These are phyloP conservation scores for Boletales sp. DNA, from an alignment of 768 basidiomycete species.

Conservation along the genomic window DNA sequence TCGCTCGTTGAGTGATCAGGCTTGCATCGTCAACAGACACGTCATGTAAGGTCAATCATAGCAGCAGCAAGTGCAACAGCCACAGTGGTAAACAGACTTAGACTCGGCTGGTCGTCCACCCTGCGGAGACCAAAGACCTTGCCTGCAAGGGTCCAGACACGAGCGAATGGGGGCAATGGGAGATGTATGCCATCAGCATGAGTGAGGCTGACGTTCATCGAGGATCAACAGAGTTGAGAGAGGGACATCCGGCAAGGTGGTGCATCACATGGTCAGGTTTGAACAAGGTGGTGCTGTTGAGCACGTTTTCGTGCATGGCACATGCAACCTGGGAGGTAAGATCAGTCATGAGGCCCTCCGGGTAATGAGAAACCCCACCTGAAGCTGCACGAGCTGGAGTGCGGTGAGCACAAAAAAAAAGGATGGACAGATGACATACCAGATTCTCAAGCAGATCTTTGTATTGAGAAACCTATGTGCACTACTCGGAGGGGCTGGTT, in stretches of 20 bases:
- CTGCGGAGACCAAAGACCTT: too few relatives aligned
- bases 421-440: constrained; percentile 1
- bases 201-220: background rate
- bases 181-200: background rate
- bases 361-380: constrained; percentile 6
- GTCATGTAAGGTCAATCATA: too few relatives aligned
- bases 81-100: too few relatives aligned
- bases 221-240: constrained; percentile 1
- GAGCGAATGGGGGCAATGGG: too few relatives aligned
- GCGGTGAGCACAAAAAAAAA: background rate
- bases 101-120: too few relatives aligned
- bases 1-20: too few relatives aligned
- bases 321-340: constrained; percentile 13
- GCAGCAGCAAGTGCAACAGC: too few relatives aligned
- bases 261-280: constrained; percentile 1
- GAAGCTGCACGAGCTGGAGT: constrained; percentile 16
- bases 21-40: too few relatives aligned
- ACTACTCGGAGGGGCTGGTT: too few relatives aligned
- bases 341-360: background rate
- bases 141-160: too few relatives aligned
- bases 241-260: constrained; percentile 8
- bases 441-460: background rate
- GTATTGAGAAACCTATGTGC: constrained; percentile 11
- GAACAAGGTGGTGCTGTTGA: constrained; percentile 11
- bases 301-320: constrained; percentile 23